Evolutionary conservation across 306 rosid genomes (phyloP).

Genomic region (Prinsepia uniflora): DNA sequence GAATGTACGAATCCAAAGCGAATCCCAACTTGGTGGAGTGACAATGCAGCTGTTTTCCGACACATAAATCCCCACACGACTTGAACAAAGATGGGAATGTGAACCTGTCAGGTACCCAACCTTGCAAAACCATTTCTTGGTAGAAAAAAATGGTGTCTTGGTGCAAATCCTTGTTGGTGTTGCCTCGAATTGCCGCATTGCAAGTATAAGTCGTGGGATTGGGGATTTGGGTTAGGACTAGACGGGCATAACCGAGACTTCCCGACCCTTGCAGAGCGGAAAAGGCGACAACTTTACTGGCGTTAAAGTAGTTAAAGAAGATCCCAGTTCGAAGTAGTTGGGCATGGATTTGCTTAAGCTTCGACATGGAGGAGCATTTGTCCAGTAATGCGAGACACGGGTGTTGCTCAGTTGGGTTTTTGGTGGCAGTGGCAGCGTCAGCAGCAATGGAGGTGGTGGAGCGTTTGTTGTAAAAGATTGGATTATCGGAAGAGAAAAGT

Average conservation of each 20-base stretch:
- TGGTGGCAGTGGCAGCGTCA: not conserved
- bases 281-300: constrained; percentile 24
- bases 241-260: constrained; percentile 11
- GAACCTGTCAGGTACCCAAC: constrained; percentile 23
- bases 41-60: constrained; percentile 26
- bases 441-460: too few species aligned
- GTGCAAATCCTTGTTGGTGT: not conserved
- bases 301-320: constrained; percentile 14
- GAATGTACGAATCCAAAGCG: constrained; percentile 24
- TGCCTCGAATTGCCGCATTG: constrained; percentile 23
- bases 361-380: constrained; percentile 17
- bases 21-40: constrained; percentile 28
- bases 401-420: constrained; percentile 14
- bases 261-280: constrained; percentile 15
- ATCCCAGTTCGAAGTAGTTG: constrained; percentile 25
- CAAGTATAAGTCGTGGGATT: constrained; percentile 23
- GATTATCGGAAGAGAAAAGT: too few species aligned
- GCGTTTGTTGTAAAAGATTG: too few species aligned
- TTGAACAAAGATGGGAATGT: constrained; percentile 28
- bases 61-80: constrained; percentile 19
- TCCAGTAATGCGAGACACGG: constrained; percentile 22
- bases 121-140: constrained; percentile 10
- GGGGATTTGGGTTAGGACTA: constrained; percentile 22
- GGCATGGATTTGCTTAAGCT: constrained; percentile 31
- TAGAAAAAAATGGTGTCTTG: constrained; percentile 15